Evolutionary conservation across 345 rosid species (phyloP), one percentile per base, ranked within the genome.

Genomic region (Psidium friedrichsthalianum): DNA sequence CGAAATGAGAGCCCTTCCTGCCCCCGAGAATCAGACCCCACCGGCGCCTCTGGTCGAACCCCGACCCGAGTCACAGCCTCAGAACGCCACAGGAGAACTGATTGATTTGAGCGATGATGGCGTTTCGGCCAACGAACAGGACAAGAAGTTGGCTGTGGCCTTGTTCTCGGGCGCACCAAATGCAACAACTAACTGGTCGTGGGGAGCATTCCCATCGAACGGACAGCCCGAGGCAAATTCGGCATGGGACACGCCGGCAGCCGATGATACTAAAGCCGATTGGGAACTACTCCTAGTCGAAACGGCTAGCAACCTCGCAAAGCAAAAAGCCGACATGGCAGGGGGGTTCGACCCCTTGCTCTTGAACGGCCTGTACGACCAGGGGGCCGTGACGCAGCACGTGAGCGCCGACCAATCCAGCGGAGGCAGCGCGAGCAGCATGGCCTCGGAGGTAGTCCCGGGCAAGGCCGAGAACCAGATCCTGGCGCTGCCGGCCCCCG

Each of bases 251-350:
- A 92, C 83, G 27, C 95, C 96, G 5, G 98, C 96, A 29, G 96
- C 96, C 0, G 98, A 96, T 83, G 87, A 82, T 4, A 96, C 93
- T 52, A 96, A 95, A 83, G 96, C 93, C 36, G 99, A 94, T 91
- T 96, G 99, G 99, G 99, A 96, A 83, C 32, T 94, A 84, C 98
- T 96, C 12, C 89, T 96, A 87, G 98, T 94, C 9, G 99, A 95
- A 82, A 85, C 99, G 0, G 95, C 96, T 15, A 93, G 96, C 83
- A 91, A 95, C 86, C 87, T 95, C 42, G 91, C 96, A 2, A 92
- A 90, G 87, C 98, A 95, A 88, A 91, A 91, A 82, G 93, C 95
- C 21, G 87, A 92, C 16, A 51, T 92, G 85, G 94, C 91, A 0
- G 98, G 99, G 15, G 98, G 98, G 3, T 88, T 96, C 12, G 96